Base-by-base conservation (phyloP, 371 early-diverging fungal genomes). In the Apophysomyces trapeziformis region DNA sequence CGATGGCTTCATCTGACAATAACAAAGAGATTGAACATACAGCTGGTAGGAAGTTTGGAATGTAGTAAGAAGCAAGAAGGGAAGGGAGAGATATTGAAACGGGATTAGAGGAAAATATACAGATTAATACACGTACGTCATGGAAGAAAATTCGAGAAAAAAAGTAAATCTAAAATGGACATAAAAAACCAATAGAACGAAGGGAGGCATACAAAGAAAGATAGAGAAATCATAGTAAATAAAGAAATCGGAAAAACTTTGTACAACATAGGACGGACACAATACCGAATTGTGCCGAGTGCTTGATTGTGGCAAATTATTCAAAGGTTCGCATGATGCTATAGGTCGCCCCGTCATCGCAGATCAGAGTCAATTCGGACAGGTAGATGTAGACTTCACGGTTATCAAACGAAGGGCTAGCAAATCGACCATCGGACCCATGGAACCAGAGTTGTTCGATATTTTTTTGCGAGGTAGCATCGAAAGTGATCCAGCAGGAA, bases 401-500 rank as follows among this genome's bases (percentile, higher is more conserved):
- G 54, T 50, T 50, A 21, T 26, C 54, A 50, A 50, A 50, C 21
- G 54, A 50, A 5, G 54, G 54, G 21, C 54, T 50, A 26, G 21
- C 54, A 26, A 50, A 18, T 26, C 54, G 21, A 21, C 54, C 54
- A 11, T 50, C 21, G 35, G n/a, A n/a, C 21, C 65, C 68, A 5
- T 21, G 16, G 12, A 66, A 66, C 63, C 68, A 72, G 5, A 72
- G 36, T 7, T 61, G 54, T 37, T 72, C 72, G 46, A 72, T 65
- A 3, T 18, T 47, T 12, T 35, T 37, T 41, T 68, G 64, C 5
- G 72, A 46, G 36, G 60, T 59, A 7, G 56, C 11, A 47, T 72
- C 72, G 21, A 72, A 72, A 1, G 72, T 61, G 14, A 70, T 46
- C 71, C 71, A 70, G 11, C 54, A 18, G 38, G 60, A 46, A 8